Conservation (phyloP, 192 early-diverging fungal genomes). For the Haplosporangium gracile region DNA sequence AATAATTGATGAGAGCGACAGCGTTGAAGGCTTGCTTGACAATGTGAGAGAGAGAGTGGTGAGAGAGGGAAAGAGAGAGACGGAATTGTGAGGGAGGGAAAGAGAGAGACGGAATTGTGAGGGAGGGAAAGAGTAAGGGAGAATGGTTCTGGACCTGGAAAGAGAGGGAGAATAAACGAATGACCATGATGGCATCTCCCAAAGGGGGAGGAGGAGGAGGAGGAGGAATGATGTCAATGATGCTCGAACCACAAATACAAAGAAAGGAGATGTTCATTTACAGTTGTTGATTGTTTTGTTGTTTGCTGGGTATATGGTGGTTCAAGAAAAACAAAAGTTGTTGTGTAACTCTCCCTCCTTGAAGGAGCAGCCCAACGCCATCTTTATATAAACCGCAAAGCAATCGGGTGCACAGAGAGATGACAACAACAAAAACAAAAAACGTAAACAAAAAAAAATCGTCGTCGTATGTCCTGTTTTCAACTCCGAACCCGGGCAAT, state of each 20-base stretch:
- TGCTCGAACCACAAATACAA: not conserved
- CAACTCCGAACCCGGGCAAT: not conserved
- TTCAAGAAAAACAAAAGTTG: not conserved
- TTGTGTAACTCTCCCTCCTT: not conserved
- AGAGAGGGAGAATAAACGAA: not conserved
- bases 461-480: not conserved
- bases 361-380: not conserved
- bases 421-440: not conserved
- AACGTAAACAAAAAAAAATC: conserved; percentile 2
- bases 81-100: not conserved
- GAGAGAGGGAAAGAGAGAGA: not conserved
- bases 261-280: not conserved
- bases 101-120: not conserved
- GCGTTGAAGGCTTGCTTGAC: not conserved
- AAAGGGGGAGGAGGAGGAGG: not conserved
- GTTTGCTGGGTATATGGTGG: not conserved
- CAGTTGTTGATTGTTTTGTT: not conserved
- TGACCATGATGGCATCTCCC: no score
- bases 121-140: not conserved
- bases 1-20: not conserved
- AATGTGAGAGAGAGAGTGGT: not conserved
- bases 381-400: not conserved
- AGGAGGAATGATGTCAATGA: not conserved
- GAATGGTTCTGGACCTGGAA: not conserved
- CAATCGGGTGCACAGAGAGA: not conserved